Evolutionary conservation across 306 rosid genomes (phyloP).

Genomic region (Quercus parvula): DNA sequence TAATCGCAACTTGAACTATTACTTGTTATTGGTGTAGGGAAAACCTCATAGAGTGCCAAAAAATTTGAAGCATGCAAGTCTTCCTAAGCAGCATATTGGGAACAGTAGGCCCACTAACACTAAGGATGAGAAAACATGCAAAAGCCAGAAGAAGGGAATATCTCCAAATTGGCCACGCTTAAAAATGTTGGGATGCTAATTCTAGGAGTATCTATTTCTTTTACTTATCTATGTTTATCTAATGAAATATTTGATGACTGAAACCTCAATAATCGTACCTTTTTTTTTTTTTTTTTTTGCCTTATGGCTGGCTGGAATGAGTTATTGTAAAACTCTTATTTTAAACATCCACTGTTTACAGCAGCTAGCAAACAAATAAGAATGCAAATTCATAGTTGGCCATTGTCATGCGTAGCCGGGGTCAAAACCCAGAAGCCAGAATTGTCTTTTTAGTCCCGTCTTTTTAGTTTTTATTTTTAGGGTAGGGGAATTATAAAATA

Average conservation of each 20-base stretch:
- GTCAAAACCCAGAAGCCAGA: no score
- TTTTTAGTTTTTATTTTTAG: no score
- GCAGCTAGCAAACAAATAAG: neutral
- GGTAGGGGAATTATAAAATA: no score
- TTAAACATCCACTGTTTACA: neutral
- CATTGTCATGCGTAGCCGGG: no score
- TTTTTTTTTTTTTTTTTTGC: neutral
- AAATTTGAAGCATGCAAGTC: constrained; percentile 15
- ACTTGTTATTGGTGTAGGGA: constrained; percentile 42
- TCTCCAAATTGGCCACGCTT: constrained; percentile 58
- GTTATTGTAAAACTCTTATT: neutral
- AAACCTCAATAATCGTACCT: neutral
- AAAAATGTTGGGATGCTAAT: constrained; percentile 62
- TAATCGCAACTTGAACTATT: neutral
- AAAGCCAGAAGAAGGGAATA: constrained; percentile 38
- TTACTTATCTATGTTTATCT: neutral
- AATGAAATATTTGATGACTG: neutral
- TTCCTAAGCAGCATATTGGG: constrained; percentile 29
- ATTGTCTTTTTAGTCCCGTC: no score
- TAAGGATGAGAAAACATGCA: constrained; percentile 43
- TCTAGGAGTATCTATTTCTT: neutral
- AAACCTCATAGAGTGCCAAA: constrained; percentile 19
- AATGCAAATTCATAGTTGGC: no score
- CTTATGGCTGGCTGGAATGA: neutral
- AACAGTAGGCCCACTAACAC: constrained; percentile 23